Evolutionary conservation across 257 asterid genomes (phyloP).

Genomic region (Nicotiana attenuata): DNA sequence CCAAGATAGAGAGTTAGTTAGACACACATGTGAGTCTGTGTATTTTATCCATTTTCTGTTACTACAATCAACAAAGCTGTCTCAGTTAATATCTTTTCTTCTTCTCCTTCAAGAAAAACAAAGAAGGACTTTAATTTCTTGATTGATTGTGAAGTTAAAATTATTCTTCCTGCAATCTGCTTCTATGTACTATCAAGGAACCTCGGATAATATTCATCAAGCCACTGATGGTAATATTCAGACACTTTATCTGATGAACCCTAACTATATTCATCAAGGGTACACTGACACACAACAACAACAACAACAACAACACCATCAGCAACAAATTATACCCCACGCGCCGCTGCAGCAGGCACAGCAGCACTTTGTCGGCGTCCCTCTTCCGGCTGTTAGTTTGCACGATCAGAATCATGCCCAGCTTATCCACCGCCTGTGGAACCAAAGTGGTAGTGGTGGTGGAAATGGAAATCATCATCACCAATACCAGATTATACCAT

Average conservation of each 20-base stretch:
- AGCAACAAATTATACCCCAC: conserved; percentile 14
- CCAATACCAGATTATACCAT: conserved; percentile 17
- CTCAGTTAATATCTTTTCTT: no score
- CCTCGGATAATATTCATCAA: conserved; percentile 35
- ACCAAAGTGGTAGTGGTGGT: background rate
- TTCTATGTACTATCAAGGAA: conserved; percentile 54
- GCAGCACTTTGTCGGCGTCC: conserved; percentile 40
- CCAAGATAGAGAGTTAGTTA: conserved; percentile 21
- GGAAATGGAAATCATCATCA: conserved; percentile 5
- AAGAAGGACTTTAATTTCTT: background rate
- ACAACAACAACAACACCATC: conserved; percentile 19
- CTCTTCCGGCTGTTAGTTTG: conserved; percentile 16
- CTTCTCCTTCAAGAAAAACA: background rate
- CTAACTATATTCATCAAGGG: conserved; percentile 33
- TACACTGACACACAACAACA: conserved; percentile 28
- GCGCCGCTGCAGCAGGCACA: conserved; percentile 42
- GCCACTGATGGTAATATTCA: conserved; percentile 39
- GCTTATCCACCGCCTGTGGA: conserved; percentile 1
- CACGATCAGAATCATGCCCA: conserved; percentile 13
- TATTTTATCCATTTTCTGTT: background rate
- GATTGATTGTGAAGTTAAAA: background rate
- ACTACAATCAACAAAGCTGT: no score
- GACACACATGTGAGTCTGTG: conserved; percentile 29
- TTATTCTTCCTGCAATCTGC: background rate
- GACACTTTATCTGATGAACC: conserved; percentile 69